Percentiles rank a stretch among this genome's conserved stretches.
phyloP scores from a whole-genome alignment of 345 rosid genomes.

The Reutealis trisperma region DNA sequence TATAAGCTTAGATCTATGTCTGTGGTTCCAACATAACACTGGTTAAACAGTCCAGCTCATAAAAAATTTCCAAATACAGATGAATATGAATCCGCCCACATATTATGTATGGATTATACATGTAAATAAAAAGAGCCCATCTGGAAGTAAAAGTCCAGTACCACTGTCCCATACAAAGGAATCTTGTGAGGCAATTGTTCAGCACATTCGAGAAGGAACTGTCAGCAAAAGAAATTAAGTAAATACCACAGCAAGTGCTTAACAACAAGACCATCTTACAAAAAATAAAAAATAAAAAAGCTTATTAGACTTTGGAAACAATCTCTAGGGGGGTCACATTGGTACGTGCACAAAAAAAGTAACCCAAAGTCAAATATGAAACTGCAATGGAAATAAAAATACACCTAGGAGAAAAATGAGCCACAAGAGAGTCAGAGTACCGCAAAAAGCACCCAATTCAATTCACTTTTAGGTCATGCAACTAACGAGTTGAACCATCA shows the following conservation, averaged over 20 bases:
- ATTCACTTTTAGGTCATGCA: neutral
- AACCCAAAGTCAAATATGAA: neutral
- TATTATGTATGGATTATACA: neutral
- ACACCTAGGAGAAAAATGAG: neutral
- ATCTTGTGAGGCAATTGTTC: conserved; percentile 93
- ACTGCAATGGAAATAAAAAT: neutral
- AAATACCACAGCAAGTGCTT: neutral
- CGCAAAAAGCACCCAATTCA: neutral
- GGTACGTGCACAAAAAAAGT: neutral
- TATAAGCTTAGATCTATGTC: neutral
- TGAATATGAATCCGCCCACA: neutral
- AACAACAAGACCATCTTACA: neutral
- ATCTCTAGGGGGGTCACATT: neutral
- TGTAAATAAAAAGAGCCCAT: neutral
- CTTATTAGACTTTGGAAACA: neutral
- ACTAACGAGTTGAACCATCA: neutral
- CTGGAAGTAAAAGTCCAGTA: conserved; percentile 39
- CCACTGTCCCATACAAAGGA: conserved; percentile 88
- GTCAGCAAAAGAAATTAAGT: conserved; percentile 27
- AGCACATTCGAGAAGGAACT: conserved; percentile 81
- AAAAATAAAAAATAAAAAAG: neutral
- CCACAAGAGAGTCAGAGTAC: neutral
- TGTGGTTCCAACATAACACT: neutral
- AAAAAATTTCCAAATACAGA: neutral
- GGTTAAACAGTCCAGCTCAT: neutral